Percentiles rank a stretch among this genome's conserved stretches.
Conservation (phyloP, 345 rosid species). For the Schrenkiella parvula region DNA sequence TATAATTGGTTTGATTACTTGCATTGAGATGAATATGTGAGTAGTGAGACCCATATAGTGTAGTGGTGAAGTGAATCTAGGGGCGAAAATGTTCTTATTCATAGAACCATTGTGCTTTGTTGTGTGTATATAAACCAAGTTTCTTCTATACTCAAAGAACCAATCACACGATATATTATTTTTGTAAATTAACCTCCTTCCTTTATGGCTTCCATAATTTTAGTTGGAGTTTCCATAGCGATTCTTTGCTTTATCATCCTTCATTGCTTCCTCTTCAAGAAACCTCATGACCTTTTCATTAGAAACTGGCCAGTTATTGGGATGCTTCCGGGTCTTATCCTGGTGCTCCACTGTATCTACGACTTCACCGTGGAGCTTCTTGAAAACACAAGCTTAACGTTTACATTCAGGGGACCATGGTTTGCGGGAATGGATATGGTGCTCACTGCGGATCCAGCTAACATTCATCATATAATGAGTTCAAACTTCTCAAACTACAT, state of each 20-base stretch:
- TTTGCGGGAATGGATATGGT: constrained; percentile 10
- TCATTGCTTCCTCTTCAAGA: background rate
- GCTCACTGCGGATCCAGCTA: constrained; percentile 22
- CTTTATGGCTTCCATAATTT: background rate
- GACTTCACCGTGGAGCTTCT: background rate
- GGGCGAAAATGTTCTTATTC: background rate
- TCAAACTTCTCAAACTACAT: constrained; percentile 24
- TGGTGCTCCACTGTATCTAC: constrained; percentile 1
- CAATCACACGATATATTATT: background rate
- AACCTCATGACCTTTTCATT: background rate
- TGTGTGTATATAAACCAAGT: background rate
- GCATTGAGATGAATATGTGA: background rate
- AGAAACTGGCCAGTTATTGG: background rate
- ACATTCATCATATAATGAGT: constrained; percentile 21
- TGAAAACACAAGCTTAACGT: background rate
- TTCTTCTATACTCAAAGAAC: background rate
- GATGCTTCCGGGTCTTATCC: background rate
- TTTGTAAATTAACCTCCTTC: background rate
- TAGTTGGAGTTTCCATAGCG: background rate
- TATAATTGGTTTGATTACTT: background rate
- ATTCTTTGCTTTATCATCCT: background rate
- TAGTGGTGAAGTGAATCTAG: background rate
- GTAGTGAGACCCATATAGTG: background rate
- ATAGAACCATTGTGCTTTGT: background rate
- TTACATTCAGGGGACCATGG: constrained; percentile 20